Evolutionary conservation across 2,329 filamentous ascomycete species (phyloP), one percentile per base, ranked within the genome.

Genomic region (Talaromyces sp.): DNA sequence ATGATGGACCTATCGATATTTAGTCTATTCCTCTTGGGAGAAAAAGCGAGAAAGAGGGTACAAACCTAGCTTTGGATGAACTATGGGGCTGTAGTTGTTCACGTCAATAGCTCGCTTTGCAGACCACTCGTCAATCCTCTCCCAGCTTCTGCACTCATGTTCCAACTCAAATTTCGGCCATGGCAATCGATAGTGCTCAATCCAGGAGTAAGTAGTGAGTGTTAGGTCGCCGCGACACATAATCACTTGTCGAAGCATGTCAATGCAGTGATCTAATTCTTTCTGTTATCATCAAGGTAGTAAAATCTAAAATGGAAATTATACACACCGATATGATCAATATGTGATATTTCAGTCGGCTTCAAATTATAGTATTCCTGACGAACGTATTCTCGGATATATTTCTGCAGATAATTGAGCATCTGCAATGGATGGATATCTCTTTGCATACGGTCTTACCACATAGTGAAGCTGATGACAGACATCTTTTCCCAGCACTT

Each of bases 201-300:
- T 45, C 61, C 61, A 63, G 2, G 25, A 17, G 25, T 63, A 63
- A 22, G 61, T 54, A 25, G 31, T 29, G 3, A 63, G n/a, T 19
- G 61, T 8, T 63, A 56, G 31, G 53, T 63, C 61, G 17, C 31
- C 47, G 40, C 54, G 49, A 38, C 61, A 63, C 61, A 63, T 63
- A 34, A 63, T 45, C 19, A 47, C 27, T 36, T 63, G 61, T 1
- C 61, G 61, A 45, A 63, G 31, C 40, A 63, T 38, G 25, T 63
- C 61, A 36, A 63, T 63, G 61, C 61, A 63, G 61, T 63, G 61
- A 31, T 63, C 61, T 40, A 38, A 13, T 56, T 47, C 27, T 36
- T 27, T n/a, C 38, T 17, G n/a, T 56, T 34, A 34, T 53, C 19
- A 31, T 22, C 45, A 47, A 61, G 19, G 22, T 19, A 43, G n/a